Conservation (phyloP, 2,329 filamentous ascomycete species). For the Sporothrix dimorphospora region DNA sequence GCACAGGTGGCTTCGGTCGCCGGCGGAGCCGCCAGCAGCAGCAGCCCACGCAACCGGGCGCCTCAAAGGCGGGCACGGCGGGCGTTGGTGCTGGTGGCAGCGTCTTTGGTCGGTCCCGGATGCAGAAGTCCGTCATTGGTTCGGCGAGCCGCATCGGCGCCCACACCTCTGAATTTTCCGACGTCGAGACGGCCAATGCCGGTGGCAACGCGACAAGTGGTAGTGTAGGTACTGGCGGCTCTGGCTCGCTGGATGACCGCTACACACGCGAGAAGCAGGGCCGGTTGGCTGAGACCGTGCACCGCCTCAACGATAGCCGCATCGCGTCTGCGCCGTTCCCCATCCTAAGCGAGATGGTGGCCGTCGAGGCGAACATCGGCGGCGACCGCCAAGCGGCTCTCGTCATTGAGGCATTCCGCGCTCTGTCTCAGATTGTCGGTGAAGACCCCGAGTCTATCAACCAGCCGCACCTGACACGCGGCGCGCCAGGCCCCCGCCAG, state of each 20-base stretch:
- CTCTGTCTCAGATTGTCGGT: constrained; percentile 75
- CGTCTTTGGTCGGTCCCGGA: constrained; percentile 65
- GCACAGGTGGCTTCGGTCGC: constrained; percentile 62
- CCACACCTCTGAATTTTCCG: constrained; percentile 68
- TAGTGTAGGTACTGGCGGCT: constrained; percentile 48
- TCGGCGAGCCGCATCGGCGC: constrained; percentile 69
- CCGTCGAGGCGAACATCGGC: constrained; percentile 58
- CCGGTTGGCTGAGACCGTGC: constrained; percentile 78
- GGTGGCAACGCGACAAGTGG: neutral
- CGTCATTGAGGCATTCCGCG: constrained; percentile 79
- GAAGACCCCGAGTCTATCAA: constrained; percentile 63
- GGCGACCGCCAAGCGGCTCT: constrained; percentile 72
- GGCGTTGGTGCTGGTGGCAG: constrained; percentile 52
- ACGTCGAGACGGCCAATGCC: constrained; percentile 60
- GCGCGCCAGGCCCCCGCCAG: constrained; percentile 67
- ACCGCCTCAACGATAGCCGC: constrained; percentile 76
- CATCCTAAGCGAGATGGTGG: constrained; percentile 73
- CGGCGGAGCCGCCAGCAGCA: constrained; percentile 44
- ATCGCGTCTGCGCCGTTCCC: constrained; percentile 67
- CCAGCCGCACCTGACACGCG: constrained; percentile 49
- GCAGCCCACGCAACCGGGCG: constrained; percentile 37
- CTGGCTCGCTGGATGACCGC: constrained; percentile 68
- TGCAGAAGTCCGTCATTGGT: constrained; percentile 87
- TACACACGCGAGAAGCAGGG: constrained; percentile 82
- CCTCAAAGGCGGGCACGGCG: constrained; percentile 32